Percentiles rank a stretch among this genome's conserved stretches.
These are phyloP conservation scores for Plasmodium vivax DNA, from an alignment of 169 alveolate species.

Conservation along the genomic window DNA sequence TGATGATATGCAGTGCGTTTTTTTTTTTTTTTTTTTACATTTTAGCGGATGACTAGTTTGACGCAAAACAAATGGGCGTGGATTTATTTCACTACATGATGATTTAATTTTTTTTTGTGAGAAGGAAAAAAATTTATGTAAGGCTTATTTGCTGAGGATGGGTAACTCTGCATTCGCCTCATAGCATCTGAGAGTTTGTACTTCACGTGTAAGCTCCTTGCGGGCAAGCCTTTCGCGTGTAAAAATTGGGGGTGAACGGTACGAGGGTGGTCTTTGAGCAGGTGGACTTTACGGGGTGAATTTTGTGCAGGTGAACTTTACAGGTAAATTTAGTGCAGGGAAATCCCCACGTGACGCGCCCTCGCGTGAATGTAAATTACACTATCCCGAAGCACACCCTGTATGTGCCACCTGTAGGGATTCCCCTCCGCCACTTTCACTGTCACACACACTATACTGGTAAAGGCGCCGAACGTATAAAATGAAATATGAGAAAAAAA, in stretches of 20 bases:
- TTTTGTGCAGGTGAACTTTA: not conserved
- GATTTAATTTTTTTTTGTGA: not conserved
- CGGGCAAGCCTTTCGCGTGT: not conserved
- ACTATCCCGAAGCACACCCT: not conserved
- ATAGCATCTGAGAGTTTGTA: not conserved
- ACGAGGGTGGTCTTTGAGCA: not conserved
- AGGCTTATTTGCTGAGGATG: not conserved
- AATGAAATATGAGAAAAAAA: slow-evolving; percentile 69
- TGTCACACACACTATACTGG: not conserved
- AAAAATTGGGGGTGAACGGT: not conserved
- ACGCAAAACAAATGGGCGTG: not conserved
- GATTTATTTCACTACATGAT: not conserved
- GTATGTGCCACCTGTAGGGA: not conserved
- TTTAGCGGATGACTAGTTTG: not conserved
- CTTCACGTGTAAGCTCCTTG: not conserved
- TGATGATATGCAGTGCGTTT: not conserved
- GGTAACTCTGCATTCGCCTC: not conserved
- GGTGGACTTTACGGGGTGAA: not conserved
- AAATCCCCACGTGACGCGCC: not conserved
- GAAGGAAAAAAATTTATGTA: not conserved
- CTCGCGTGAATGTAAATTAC: not conserved
- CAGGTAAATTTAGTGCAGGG: not conserved
- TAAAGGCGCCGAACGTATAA: not conserved
- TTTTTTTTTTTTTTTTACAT: not conserved
- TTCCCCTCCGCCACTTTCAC: not conserved